Evolutionary conservation across 2,329 filamentous ascomycete genomes (phyloP).

Genomic region (Leptographium lundbergii): DNA sequence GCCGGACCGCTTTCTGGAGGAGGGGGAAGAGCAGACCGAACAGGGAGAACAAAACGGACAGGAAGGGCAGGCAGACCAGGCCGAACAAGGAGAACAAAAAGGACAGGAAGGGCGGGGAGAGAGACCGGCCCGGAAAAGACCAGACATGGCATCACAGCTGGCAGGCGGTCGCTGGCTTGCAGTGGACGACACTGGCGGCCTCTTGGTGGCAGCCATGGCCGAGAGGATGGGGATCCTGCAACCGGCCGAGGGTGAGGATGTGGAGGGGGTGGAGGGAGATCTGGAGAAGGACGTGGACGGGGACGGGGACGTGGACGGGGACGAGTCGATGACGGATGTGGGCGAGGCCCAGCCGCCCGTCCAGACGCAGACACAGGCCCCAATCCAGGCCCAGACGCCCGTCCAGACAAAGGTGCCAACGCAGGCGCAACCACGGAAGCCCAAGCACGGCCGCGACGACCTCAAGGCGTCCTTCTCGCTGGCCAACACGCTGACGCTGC

Average conservation of each 20-base stretch:
- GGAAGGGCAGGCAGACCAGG: too few species aligned
- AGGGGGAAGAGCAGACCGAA: neutral
- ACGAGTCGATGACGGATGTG: neutral
- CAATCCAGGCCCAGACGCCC: neutral
- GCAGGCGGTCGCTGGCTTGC: conserved; percentile 54
- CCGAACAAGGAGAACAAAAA: too few species aligned
- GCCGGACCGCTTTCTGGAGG: conserved; percentile 15
- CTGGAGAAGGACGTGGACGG: neutral
- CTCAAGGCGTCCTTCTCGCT: conserved; percentile 52
- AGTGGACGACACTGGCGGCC: conserved; percentile 75
- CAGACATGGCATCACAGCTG: neutral
- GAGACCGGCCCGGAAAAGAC: neutral
- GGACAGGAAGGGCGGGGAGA: too few species aligned
- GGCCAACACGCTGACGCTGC: conserved; percentile 65
- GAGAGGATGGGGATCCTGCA: conserved; percentile 80
- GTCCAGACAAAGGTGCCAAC: neutral
- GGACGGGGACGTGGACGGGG: neutral
- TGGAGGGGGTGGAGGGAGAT: conserved; percentile 9
- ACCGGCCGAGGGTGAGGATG: conserved; percentile 20
- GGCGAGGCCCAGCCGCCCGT: neutral
- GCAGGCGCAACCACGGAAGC: neutral
- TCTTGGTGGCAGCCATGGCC: conserved; percentile 71
- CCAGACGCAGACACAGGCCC: neutral
- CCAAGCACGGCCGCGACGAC: conserved; percentile 25
- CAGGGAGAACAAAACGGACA: too few species aligned